Conservation (phyloP, 257 asterid genomes). For the Gentiana macrophylla region DNA sequence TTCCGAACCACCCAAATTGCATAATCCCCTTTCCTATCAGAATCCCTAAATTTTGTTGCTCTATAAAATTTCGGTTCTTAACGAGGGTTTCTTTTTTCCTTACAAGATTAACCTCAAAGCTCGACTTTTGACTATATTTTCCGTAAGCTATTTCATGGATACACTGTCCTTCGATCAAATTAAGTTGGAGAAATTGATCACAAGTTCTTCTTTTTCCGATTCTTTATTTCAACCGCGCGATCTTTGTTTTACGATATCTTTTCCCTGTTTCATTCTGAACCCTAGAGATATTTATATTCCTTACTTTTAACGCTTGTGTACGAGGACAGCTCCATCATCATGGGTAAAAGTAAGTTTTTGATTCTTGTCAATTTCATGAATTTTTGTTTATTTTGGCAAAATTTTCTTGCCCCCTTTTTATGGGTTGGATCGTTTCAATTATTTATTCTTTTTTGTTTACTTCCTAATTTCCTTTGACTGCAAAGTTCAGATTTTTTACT, state of each 20-base stretch:
- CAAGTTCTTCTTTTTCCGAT: conserved; percentile 10
- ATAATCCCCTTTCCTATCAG: conserved; percentile 1
- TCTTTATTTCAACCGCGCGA: conserved; percentile 21
- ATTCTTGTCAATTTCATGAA: neutral
- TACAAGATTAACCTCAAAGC: neutral
- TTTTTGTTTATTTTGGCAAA: neutral
- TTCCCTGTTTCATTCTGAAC: conserved; percentile 31
- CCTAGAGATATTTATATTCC: conserved; percentile 28
- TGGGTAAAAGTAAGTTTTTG: conserved; percentile 73
- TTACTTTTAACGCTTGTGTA: conserved; percentile 22
- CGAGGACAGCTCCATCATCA: conserved; percentile 22
- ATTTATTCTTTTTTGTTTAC: no score
- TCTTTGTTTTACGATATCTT: conserved; percentile 18
- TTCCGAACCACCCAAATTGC: conserved; percentile 22
- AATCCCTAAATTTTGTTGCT: neutral
- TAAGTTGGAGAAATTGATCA: conserved; percentile 5
- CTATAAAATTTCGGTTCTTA: no score
- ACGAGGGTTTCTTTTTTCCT: neutral
- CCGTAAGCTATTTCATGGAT: conserved; percentile 25
- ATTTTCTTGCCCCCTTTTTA: neutral
- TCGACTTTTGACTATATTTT: neutral
- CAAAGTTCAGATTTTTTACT: no score
- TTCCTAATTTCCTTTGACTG: no score
- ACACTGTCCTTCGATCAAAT: conserved; percentile 20
- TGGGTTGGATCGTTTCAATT: no score